Percentiles rank a stretch among this genome's conserved stretches.
These are phyloP conservation scores for Aspergillus persii DNA, from an alignment of 2,329 filamentous ascomycete species.

Conservation along the genomic window DNA sequence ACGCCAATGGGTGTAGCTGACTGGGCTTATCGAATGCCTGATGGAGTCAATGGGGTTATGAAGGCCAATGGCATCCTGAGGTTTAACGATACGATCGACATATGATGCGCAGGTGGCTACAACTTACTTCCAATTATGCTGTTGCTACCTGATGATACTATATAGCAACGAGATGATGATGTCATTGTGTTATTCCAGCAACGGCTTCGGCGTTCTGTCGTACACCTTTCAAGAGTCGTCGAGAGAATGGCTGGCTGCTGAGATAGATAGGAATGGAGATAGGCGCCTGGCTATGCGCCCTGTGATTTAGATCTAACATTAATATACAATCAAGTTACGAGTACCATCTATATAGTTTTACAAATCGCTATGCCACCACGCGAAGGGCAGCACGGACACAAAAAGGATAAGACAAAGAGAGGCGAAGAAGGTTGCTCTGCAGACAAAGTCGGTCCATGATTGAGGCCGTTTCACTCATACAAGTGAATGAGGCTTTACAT, in stretches of 20 bases:
- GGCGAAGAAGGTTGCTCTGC: no score
- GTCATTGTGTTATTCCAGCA: not conserved
- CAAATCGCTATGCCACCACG: conserved; percentile 23
- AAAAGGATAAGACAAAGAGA: not conserved
- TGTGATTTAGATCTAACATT: conserved; percentile 32
- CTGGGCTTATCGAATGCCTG: conserved; percentile 58
- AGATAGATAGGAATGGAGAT: conserved; percentile 21
- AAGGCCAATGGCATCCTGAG: conserved; percentile 82
- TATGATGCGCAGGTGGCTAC: conserved; percentile 39
- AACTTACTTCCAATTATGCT: not conserved
- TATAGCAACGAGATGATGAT: not conserved
- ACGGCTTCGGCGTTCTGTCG: not conserved
- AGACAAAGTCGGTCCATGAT: not conserved
- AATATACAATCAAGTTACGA: conserved; percentile 30
- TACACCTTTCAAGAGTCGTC: not conserved
- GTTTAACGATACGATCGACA: conserved; percentile 90
- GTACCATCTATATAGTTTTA: conserved; percentile 13
- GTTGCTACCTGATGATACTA: conserved; percentile 5
- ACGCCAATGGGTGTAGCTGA: conserved; percentile 34
- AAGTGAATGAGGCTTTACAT: conserved; percentile 12
- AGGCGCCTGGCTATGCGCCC: conserved; percentile 7
- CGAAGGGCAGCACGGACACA: not conserved
- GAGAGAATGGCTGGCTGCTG: conserved; percentile 7
- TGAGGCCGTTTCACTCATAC: not conserved
- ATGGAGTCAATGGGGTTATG: conserved; percentile 83